A percentile compares a stretch with the other conserved stretches of the same genome.
phyloP scores from a whole-genome alignment of 306 rosid genomes.

The Corylus americana region DNA sequence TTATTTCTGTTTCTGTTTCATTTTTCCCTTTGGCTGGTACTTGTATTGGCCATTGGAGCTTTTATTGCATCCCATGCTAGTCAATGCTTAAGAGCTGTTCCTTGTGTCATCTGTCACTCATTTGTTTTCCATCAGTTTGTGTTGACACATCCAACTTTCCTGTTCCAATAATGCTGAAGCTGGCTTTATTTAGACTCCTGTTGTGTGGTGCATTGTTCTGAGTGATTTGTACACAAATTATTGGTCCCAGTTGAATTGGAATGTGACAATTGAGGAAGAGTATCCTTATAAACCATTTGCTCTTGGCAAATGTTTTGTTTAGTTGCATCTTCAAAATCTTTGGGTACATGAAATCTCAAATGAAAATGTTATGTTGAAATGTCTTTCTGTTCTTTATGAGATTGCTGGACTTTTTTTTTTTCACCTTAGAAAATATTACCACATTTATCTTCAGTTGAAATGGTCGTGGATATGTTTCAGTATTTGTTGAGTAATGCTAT shows the following conservation, averaged over 20 bases:
- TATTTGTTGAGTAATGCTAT: too few relatives aligned
- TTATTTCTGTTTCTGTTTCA: not conserved
- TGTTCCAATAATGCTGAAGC: not conserved
- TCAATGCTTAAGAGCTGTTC: not conserved
- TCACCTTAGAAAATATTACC: not conserved
- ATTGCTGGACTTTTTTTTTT: not conserved
- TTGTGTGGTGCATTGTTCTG: not conserved
- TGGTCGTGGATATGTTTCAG: too few relatives aligned
- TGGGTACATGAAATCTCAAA: not conserved
- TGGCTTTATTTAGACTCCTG: not conserved
- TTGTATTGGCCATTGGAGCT: not conserved
- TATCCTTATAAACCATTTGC: not conserved
- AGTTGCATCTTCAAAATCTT: not conserved
- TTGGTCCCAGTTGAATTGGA: not conserved
- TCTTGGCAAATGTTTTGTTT: not conserved
- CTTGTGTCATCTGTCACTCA: not conserved
- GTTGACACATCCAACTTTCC: not conserved
- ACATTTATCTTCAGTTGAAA: not conserved
- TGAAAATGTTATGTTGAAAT: not conserved
- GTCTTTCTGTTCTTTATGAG: not conserved
- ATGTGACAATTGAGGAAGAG: not conserved
- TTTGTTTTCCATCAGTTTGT: not conserved
- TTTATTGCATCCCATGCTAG: slow-evolving; percentile 4
- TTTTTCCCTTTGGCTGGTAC: not conserved
- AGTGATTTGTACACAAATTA: not conserved